Evolutionary conservation across 1,139 yeast species (phyloP).

Genomic region (Pichia sp.): DNA sequence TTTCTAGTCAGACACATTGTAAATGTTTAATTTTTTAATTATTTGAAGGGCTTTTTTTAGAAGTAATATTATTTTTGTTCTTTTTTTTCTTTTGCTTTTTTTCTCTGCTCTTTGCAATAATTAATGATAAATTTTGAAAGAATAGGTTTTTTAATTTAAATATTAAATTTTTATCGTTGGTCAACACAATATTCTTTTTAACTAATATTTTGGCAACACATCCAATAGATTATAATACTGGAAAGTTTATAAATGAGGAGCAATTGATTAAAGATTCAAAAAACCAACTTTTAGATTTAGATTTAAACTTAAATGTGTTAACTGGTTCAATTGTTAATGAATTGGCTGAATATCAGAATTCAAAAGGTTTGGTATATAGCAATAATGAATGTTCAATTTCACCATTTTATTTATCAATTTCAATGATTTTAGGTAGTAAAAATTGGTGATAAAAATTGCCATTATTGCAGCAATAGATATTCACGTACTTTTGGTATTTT

Average conservation of each 20-base stretch:
- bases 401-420: constrained; percentile 29
- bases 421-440: constrained; percentile 90
- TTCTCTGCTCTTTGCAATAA: background rate
- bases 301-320: background rate
- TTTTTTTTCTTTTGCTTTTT: background rate
- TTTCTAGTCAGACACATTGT: too few relatives aligned
- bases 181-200: background rate
- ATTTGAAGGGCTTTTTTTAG: too few relatives aligned
- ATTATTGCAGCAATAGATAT: constrained; percentile 86
- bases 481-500: constrained; percentile 71
- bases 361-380: background rate
- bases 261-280: background rate
- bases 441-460: constrained; percentile 93
- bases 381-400: background rate
- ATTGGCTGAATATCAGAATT: background rate
- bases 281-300: background rate
- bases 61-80: too few relatives aligned
- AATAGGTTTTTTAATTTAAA: background rate
- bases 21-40: too few relatives aligned
- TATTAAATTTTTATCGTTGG: background rate
- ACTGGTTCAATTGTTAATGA: background rate
- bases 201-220: background rate
- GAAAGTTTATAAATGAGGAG: background rate
- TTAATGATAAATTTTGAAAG: background rate
- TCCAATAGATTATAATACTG: background rate